A percentile compares a stretch with the other conserved stretches of the same genome.
phyloP scores from a whole-genome alignment of 2,329 filamentous ascomycete species.

The Venturia oleaginea region DNA sequence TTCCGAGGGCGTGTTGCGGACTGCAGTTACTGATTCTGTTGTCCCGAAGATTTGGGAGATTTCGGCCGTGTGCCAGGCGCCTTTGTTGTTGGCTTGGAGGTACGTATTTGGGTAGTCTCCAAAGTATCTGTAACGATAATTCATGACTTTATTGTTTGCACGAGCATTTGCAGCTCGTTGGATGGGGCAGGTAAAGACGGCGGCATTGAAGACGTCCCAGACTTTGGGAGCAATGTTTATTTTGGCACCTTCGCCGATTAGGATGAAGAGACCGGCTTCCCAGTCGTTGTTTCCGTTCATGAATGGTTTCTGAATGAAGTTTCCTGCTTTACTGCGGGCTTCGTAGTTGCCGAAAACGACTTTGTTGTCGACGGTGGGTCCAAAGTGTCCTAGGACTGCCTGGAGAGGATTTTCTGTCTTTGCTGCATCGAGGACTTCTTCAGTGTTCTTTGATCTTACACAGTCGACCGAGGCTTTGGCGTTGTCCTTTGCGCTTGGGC shows the following conservation, averaged over 20 bases:
- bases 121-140: slow-evolving; percentile 7
- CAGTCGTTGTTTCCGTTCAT: slow-evolving; percentile 11
- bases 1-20: neutral
- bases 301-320: slow-evolving; percentile 9
- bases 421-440: slow-evolving; percentile 1
- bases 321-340: slow-evolving; percentile 2
- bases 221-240: neutral
- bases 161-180: slow-evolving; percentile 5
- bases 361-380: slow-evolving; percentile 9
- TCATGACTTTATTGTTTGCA: slow-evolving; percentile 3
- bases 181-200: slow-evolving; percentile 12
- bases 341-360: slow-evolving; percentile 10
- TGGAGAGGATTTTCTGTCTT: slow-evolving; percentile 6
- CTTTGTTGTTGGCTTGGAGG: neutral
- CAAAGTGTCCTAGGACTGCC: slow-evolving; percentile 5
- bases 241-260: slow-evolving; percentile 4
- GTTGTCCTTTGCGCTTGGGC: neutral
- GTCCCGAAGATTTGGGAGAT: slow-evolving; percentile 11
- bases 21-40: neutral
- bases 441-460: neutral
- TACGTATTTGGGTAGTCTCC: slow-evolving; percentile 10
- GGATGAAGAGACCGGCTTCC: slow-evolving; percentile 7
- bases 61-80: slow-evolving; percentile 12
- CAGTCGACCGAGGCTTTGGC: slow-evolving; percentile 2
- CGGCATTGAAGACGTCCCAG: slow-evolving; percentile 8